Evolutionary conservation across 352 stramenopile genomes (phyloP).

Genomic region (Pythium coloratum): DNA sequence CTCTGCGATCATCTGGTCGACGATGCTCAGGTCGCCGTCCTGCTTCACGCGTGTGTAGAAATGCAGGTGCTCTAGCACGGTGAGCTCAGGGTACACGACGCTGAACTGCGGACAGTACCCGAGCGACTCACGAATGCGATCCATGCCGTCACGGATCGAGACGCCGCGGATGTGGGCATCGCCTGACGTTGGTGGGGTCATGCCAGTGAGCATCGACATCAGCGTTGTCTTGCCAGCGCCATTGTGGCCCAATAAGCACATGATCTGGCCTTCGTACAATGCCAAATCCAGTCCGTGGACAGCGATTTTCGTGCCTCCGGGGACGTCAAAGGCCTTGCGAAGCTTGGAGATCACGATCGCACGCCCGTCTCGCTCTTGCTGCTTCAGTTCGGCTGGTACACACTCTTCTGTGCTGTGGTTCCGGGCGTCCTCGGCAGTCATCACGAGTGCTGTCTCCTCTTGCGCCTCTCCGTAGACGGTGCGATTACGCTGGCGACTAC

Average conservation of each 20-base stretch:
- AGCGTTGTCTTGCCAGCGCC: slow-evolving; percentile 91
- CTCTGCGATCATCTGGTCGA: slow-evolving; percentile 75
- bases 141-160: slow-evolving; percentile 75
- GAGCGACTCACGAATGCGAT: slow-evolving; percentile 86
- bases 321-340: slow-evolving; percentile 76
- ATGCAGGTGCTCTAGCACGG: slow-evolving; percentile 94
- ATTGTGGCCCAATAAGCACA: slow-evolving; percentile 94
- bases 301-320: slow-evolving; percentile 71
- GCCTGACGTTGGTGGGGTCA: slow-evolving; percentile 55
- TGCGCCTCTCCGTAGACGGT: slow-evolving; percentile 28
- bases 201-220: slow-evolving; percentile 81
- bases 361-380: slow-evolving; percentile 51
- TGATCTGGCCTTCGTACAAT: slow-evolving; percentile 94
- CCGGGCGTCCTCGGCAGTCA: not conserved
- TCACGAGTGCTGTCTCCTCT: slow-evolving; percentile 28
- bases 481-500: slow-evolving; percentile 31
- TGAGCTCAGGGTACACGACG: slow-evolving; percentile 95
- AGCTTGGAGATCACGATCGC: slow-evolving; percentile 65
- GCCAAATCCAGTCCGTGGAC: slow-evolving; percentile 83
- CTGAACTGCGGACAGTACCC: slow-evolving; percentile 98
- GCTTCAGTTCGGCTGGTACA: slow-evolving; percentile 39
- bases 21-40: slow-evolving; percentile 28
- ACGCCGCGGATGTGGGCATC: slow-evolving; percentile 58
- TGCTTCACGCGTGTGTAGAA: slow-evolving; percentile 95
- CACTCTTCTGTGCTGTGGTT: slow-evolving; percentile 23